Evolutionary conservation across 192 early-diverging fungal genomes (phyloP).

Genomic region (Diversispora epigaea): DNA sequence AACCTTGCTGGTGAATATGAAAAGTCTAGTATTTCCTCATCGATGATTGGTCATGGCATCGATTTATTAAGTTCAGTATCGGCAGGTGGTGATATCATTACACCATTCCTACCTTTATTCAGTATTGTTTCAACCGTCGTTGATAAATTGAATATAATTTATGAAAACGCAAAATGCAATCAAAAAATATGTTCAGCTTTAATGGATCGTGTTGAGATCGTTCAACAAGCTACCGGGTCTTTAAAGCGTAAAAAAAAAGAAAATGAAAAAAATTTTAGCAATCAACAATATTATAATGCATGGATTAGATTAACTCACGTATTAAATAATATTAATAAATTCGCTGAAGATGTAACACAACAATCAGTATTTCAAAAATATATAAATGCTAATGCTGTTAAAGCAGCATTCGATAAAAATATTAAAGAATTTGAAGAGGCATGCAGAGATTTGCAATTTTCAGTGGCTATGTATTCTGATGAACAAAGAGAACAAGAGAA

Average conservation of each 20-base stretch:
- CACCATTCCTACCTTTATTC: background rate
- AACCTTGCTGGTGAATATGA: no score
- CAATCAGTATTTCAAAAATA: conserved; percentile 7
- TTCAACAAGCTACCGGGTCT: background rate
- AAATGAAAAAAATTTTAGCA: conserved; percentile 5
- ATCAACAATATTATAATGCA: conserved; percentile 9
- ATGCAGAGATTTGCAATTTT: conserved; percentile 8
- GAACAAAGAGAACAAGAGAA: conserved; percentile 3
- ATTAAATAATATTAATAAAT: conserved; percentile 10
- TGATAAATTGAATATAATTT: background rate
- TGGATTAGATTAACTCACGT: background rate
- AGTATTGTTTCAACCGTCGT: background rate
- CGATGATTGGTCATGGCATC: no score
- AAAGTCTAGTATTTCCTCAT: no score
- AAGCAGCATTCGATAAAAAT: background rate
- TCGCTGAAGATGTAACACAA: conserved; percentile 6
- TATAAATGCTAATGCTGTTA: conserved; percentile 4
- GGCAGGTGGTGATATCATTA: background rate
- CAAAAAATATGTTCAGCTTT: conserved; percentile 18
- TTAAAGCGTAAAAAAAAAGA: background rate
- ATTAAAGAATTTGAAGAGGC: background rate
- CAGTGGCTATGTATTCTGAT: background rate
- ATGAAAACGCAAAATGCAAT: conserved; percentile 6
- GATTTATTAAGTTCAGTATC: no score
- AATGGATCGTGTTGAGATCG: background rate